Evolutionary conservation across 2,329 filamentous ascomycete genomes (phyloP), one percentile per base, ranked within the genome.

Genomic region (Pseudogymnoascus sp.): DNA sequence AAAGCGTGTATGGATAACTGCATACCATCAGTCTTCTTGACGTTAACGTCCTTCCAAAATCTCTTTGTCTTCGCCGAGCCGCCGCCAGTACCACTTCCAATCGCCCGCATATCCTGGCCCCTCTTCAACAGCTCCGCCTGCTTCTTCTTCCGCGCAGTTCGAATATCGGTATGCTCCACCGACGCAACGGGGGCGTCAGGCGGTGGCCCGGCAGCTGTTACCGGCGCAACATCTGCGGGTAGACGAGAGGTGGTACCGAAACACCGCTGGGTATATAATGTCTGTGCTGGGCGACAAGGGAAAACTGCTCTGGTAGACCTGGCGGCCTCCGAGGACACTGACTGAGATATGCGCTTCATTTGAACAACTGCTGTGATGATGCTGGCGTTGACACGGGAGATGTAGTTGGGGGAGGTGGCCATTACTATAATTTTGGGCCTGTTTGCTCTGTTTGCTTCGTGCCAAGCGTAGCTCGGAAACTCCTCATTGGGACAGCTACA

Each of bases 31-130:
- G 82, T 81, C 71, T 89, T 84, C 67, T 82, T 80, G 38, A 97
- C 86, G 65, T 81, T 74, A 1, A 94, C 91, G 72, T 94, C 83
- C 74, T 89, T 91, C 93, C 93, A 97, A 78, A 97, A 97, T 61
- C 92, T 83, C 78, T 86, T 90, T 71, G 80, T 81, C 66, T 81
- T 80, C 33, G 68, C 69, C 1, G 63, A 67, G 62, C 77, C 74
- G 14, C 73, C 73, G 61, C 75, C 74, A 65, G 73, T 75, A 38
- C 74, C 73, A 37, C 71, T 69, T 45, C 68, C 67, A 14, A 70
- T 66, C 29, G 69, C 76, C 33, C 81, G 76, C 29, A 82, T 71
- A 64, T 80, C 78, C 67, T 78, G 78, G 5, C 81, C 81, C 60
- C 74, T 74, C 72, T 80, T 80, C 61, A 85, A 76, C 67, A 85